These are phyloP conservation scores for Zoysia japonica DNA, from an alignment of 176 grass and related monocot genomes.

Conservation along the genomic window DNA sequence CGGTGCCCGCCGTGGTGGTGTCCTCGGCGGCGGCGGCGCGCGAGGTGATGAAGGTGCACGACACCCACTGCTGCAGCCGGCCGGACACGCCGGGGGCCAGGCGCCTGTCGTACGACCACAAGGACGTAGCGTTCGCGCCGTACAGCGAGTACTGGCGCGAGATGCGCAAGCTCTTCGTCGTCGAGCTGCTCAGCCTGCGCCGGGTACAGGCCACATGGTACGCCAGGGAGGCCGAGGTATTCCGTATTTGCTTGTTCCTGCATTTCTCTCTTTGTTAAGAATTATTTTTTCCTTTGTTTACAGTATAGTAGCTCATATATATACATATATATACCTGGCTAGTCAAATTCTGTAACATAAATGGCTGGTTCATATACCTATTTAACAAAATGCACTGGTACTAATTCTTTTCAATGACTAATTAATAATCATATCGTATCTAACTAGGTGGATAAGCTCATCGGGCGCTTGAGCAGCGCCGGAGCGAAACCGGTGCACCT, in stretches of 20 bases:
- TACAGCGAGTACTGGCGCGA: slow-evolving; percentile 51
- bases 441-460: neutral
- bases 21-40: slow-evolving; percentile 48
- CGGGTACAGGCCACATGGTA: slow-evolving; percentile 30
- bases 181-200: slow-evolving; percentile 49
- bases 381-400: no score
- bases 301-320: no score
- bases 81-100: slow-evolving; percentile 13
- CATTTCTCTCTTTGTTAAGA: no score
- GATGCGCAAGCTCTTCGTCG: slow-evolving; percentile 47
- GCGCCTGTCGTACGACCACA: slow-evolving; percentile 30
- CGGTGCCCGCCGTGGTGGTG: slow-evolving; percentile 45
- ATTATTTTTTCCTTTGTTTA: no score
- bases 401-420: no score
- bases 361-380: no score
- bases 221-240: slow-evolving; percentile 29
- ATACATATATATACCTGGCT: no score
- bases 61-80: slow-evolving; percentile 50
- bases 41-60: slow-evolving; percentile 55
- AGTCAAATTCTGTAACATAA: no score
- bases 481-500: neutral
- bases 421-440: neutral
- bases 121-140: slow-evolving; percentile 44
- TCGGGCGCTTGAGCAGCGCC: neutral
- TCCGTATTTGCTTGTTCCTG: no score